phyloP scores from a whole-genome alignment of 345 rosid genomes.

The Gossypioides kirkii region DNA sequence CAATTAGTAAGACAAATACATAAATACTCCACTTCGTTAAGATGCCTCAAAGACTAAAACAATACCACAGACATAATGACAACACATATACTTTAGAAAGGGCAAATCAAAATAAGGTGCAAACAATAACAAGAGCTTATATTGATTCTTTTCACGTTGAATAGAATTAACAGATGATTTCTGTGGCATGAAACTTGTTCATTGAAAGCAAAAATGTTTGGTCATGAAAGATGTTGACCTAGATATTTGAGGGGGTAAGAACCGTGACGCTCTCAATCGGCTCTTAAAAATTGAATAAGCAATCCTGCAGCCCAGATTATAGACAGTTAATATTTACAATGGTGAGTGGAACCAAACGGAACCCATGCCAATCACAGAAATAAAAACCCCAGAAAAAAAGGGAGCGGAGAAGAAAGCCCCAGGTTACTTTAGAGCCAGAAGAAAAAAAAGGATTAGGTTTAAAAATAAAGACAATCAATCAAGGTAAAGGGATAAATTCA shows the following conservation, averaged over 20 bases:
- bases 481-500: neutral
- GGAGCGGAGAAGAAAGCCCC: neutral
- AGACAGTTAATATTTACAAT: constrained; percentile 26
- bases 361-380: neutral
- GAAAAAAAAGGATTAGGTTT: neutral
- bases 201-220: constrained; percentile 14
- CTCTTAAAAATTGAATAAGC: constrained; percentile 43
- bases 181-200: neutral
- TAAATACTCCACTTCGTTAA: neutral
- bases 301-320: constrained; percentile 53
- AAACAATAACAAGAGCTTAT: neutral
- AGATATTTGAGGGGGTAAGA: constrained; percentile 42
- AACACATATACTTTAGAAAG: neutral
- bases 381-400: neutral
- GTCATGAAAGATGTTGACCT: constrained; percentile 49
- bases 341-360: constrained; percentile 1
- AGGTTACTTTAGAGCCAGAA: constrained; percentile 13
- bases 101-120: neutral
- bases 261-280: constrained; percentile 41
- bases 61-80: neutral
- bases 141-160: neutral
- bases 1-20: neutral
- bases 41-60: neutral
- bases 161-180: neutral
- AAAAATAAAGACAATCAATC: neutral